Evolutionary conservation across 139 green algal species (phyloP), one percentile per base, ranked within the genome.

Genomic region (Volvox africanus): DNA sequence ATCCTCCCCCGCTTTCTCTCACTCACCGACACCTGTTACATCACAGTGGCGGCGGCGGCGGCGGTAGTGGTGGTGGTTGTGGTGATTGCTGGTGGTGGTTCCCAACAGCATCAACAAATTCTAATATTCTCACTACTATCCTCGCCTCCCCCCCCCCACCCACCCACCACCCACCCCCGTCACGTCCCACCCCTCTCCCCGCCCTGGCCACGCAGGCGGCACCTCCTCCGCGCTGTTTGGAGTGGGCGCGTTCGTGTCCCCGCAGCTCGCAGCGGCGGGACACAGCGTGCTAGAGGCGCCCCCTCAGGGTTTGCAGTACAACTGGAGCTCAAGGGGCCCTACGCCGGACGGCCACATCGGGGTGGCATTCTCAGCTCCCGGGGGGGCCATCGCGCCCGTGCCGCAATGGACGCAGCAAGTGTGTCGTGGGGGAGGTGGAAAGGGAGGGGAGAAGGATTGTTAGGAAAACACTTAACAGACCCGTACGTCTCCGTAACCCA

Each of bases 231-330:
- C 95, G 36, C 94, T 98, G 62, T 94, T 98, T 22, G 92, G 91
- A 36, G 96, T 99, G 50, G 97, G 97, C 14, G 97, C 97, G 0
- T 99, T 97, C 83, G 96, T 99, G 61, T 95, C 91, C 30, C 96
- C 97, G 0, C 87, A 89, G n/a, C 94, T 99, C 81, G 97, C 97
- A 0, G 91, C 94, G 0, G 95, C 95, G 6, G 97, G 94, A 14
- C 97, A 99, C 94, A 96, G 92, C 19, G 89, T 97, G 18, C 82
- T 90, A 61, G 62, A 85, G 62, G 77, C 83, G 22, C 79, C 92
- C 30, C n/a, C 44, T 24, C 26, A 36, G 22, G 92, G 78, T 33
- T 26, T 71, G 69, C 87, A 98, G 92, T 99, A 99, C 94, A 98
- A 92, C 24, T 98, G 97, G 96, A 95, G 89, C 73, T 95, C 87